A percentile compares a stretch with the other conserved stretches of the same genome.
These are phyloP conservation scores for Cenococcum geophilum DNA, from an alignment of 495 filamentous ascomycete species.

Conservation along the genomic window DNA sequence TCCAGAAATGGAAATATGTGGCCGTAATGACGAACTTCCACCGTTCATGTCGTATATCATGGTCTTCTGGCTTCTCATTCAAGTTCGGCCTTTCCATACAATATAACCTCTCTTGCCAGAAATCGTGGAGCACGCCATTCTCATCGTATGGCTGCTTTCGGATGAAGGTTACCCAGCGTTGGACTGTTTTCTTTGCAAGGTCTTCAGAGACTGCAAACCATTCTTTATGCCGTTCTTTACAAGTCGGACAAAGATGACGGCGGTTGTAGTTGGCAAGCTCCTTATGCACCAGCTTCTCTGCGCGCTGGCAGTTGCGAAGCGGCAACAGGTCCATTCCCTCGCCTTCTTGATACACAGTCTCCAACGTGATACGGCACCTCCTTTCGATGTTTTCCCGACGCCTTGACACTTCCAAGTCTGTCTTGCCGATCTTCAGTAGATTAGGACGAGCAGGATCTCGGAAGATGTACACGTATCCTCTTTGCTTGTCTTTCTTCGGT, in stretches of 20 bases:
- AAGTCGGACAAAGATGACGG: background rate
- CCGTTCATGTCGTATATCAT: background rate
- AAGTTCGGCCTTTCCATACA: background rate
- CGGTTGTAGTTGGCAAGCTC: background rate
- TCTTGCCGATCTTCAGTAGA: background rate
- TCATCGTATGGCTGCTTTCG: background rate
- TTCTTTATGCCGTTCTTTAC: background rate
- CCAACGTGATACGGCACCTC: background rate
- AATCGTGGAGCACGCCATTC: background rate
- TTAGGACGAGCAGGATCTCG: background rate
- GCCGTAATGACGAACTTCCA: background rate
- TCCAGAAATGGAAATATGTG: background rate
- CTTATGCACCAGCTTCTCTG: background rate
- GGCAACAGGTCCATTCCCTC: background rate
- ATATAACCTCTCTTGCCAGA: background rate
- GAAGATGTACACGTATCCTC: background rate
- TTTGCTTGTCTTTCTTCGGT: background rate
- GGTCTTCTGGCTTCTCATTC: background rate
- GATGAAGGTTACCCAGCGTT: constrained; percentile 3
- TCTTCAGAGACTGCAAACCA: constrained; percentile 1
- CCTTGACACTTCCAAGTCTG: background rate
- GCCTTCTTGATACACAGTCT: background rate
- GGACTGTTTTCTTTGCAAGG: background rate
- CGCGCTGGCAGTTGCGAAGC: background rate
- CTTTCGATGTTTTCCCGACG: background rate